A percentile compares a stretch with the other conserved stretches of the same genome.
phyloP scores from a whole-genome alignment of 225 moss, liverwort and hornwort species.

The Sphagnum contortum region DNA sequence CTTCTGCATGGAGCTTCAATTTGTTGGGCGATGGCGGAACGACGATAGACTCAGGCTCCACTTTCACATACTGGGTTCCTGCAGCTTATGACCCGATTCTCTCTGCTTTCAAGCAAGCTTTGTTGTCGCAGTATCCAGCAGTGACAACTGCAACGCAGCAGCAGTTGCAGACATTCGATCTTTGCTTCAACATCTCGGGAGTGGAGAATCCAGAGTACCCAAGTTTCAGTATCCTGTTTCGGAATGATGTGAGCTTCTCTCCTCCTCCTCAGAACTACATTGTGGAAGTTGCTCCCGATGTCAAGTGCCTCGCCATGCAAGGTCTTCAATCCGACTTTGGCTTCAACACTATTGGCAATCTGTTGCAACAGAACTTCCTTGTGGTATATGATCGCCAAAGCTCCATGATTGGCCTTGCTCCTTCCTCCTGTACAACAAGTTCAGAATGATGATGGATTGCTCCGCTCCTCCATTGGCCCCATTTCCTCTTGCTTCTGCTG shows the following conservation, averaged over 20 bases:
- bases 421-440: background rate
- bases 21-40: constrained; percentile 16
- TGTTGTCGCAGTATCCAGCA: constrained; percentile 3
- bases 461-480: too few relatives aligned
- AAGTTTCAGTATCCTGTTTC: constrained; percentile 11
- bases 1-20: constrained; percentile 30
- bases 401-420: constrained; percentile 16
- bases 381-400: constrained; percentile 18
- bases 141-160: background rate
- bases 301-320: constrained; percentile 19
- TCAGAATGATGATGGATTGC: too few relatives aligned
- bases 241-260: constrained; percentile 13
- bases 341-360: constrained; percentile 20
- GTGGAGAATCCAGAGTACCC: constrained; percentile 6
- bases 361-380: constrained; percentile 28
- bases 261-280: constrained; percentile 17
- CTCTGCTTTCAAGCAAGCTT: background rate
- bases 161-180: constrained; percentile 8
- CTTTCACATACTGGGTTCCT: background rate
- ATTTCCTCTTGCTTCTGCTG: too few relatives aligned
- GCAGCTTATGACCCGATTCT: background rate
- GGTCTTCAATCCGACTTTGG: constrained; percentile 9
- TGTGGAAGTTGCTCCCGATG: constrained; percentile 11
- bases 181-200: constrained; percentile 14
- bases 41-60: background rate